These are phyloP conservation scores for Odonthalia washingtoniensis DNA, from an alignment of 31 red algal species.

Conservation along the genomic window DNA sequence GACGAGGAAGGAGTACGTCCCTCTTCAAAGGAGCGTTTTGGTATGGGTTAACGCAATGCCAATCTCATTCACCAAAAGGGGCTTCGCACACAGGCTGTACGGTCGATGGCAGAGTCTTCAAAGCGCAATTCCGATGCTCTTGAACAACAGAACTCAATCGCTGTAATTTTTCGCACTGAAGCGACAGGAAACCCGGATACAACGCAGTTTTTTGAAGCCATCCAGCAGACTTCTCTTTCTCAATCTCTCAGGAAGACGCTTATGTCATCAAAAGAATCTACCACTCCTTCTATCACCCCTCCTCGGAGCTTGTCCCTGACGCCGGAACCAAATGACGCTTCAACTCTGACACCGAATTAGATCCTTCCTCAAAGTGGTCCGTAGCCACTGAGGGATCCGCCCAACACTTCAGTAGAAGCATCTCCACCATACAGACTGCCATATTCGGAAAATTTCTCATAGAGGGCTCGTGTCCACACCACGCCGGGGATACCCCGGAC, in stretches of 20 bases:
- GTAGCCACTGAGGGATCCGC: neutral
- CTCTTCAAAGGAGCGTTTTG: slow-evolving; percentile 1
- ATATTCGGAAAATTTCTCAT: neutral
- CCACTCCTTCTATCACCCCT: neutral
- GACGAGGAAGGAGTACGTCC: neutral
- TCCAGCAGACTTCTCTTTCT: neutral
- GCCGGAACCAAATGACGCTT: neutral
- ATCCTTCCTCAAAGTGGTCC: neutral
- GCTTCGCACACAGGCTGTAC: neutral
- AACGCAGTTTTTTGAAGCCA: neutral
- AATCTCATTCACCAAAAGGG: slow-evolving; percentile 27
- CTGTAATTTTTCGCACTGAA: neutral
- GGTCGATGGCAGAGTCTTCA: too few species aligned
- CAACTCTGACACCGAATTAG: neutral
- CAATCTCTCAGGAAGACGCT: neutral
- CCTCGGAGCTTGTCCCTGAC: neutral
- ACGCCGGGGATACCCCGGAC: slow-evolving; percentile 11
- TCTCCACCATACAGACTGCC: too few species aligned
- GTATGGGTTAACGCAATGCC: slow-evolving; percentile 5
- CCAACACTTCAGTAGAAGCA: neutral
- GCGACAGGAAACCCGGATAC: neutral
- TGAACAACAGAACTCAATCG: neutral
- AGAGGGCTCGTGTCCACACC: neutral
- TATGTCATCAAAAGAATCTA: neutral
- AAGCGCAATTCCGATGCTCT: neutral